Conservation (phyloP, 306 rosid genomes). For the Vicia villosa region DNA sequence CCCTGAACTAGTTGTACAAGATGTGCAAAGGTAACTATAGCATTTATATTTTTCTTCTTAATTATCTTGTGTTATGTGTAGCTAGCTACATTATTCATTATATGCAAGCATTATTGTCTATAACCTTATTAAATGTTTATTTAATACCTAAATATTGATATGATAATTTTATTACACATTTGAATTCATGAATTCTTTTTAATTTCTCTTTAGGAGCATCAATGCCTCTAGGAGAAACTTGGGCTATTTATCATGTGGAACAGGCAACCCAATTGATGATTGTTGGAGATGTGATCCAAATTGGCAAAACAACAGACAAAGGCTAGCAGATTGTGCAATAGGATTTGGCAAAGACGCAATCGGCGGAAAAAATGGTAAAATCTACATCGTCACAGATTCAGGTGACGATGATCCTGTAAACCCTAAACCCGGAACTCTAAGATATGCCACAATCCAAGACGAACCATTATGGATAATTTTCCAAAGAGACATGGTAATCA, state of each 20-base stretch:
- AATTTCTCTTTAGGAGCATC: conserved; percentile 57
- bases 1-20: conserved; percentile 69
- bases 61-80: not conserved
- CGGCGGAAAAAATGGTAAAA: conserved; percentile 70
- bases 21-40: conserved; percentile 66
- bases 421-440: conserved; percentile 73
- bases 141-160: too few relatives aligned
- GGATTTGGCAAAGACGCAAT: conserved; percentile 87
- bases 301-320: conserved; percentile 74
- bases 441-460: conserved; percentile 79
- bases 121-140: not conserved
- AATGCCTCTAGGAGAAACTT: conserved; percentile 75
- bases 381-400: conserved; percentile 65
- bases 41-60: not conserved
- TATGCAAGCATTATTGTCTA: not conserved
- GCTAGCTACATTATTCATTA: conserved; percentile 14
- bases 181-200: not conserved
- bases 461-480: conserved; percentile 87
- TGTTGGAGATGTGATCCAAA: conserved; percentile 84
- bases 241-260: conserved; percentile 72
- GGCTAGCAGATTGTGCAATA: conserved; percentile 82
- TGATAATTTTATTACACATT: conserved; percentile 6
- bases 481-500: conserved; percentile 83
- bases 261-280: conserved; percentile 88
- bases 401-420: conserved; percentile 70